Evolutionary conservation across 345 rosid genomes (phyloP).

Genomic region (Physaria fendleri): DNA sequence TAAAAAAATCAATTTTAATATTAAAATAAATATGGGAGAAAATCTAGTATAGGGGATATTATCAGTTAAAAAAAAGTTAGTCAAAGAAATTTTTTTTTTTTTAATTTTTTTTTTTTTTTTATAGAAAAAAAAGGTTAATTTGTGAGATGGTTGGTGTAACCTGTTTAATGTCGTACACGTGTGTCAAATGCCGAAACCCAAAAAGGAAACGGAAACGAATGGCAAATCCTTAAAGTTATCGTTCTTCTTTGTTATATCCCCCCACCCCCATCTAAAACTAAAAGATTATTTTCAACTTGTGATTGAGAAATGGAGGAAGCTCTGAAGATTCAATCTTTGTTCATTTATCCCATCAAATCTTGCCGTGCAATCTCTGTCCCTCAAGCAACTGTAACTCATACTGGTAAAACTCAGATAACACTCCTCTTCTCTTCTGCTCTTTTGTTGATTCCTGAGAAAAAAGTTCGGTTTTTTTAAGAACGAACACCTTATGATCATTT

Average conservation of each 20-base stretch:
- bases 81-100: too few relatives aligned
- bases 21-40: too few relatives aligned
- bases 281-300: not conserved
- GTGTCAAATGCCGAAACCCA: not conserved
- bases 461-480: not conserved
- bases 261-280: too few relatives aligned
- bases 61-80: too few relatives aligned
- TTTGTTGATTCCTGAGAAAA: not conserved
- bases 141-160: constrained; percentile 13
- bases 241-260: not conserved
- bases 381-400: constrained; percentile 60
- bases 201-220: not conserved
- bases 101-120: too few relatives aligned
- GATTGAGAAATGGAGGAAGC: constrained; percentile 17
- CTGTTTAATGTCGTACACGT: constrained; percentile 19
- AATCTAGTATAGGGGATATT: too few relatives aligned
- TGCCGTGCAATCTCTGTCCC: constrained; percentile 77
- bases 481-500: not conserved
- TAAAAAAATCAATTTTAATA: too few relatives aligned
- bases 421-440: not conserved
- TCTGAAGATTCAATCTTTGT: constrained; percentile 42
- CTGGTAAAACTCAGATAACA: constrained; percentile 39
- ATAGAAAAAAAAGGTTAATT: too few relatives aligned
- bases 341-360: constrained; percentile 73
- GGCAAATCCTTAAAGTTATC: not conserved